Conservation (phyloP, 306 rosid genomes). For the Cicer bijugum region DNA sequence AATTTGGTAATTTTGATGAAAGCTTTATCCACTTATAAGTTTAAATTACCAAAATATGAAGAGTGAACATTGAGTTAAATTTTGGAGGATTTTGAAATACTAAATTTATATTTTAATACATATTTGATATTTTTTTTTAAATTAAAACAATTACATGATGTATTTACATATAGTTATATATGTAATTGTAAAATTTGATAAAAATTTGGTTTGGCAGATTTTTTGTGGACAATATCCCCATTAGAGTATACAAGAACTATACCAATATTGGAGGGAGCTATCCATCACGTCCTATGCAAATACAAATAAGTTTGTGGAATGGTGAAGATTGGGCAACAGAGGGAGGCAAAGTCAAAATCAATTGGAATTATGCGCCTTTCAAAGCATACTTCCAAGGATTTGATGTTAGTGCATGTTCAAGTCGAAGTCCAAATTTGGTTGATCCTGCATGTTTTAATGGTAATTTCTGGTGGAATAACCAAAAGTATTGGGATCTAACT, state of each 20-base stretch:
- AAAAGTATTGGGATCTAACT: conserved; percentile 47
- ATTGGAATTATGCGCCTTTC: conserved; percentile 64
- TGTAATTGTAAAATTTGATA: not conserved
- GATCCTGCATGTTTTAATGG: conserved; percentile 43
- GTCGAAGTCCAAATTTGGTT: not conserved
- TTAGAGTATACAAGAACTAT: conserved; percentile 59
- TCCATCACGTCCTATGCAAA: conserved; percentile 56
- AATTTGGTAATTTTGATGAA: too few relatives aligned
- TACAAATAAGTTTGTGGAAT: conserved; percentile 59
- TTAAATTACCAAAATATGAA: too few relatives aligned
- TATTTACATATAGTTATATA: not conserved
- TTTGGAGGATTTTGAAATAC: too few relatives aligned
- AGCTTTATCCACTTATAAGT: too few relatives aligned
- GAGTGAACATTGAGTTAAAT: too few relatives aligned
- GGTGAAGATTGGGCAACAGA: conserved; percentile 68
- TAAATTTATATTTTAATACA: too few relatives aligned
- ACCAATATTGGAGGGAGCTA: conserved; percentile 42
- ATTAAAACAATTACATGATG: too few relatives aligned
- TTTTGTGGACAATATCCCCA: conserved; percentile 57
- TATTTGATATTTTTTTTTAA: too few relatives aligned
- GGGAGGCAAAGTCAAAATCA: conserved; percentile 54
- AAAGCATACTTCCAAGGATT: conserved; percentile 57
- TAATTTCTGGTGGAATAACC: conserved; percentile 54
- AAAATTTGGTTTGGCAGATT: conserved; percentile 45
- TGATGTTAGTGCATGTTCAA: conserved; percentile 49